Percentiles rank a stretch among this genome's conserved stretches.
phyloP scores from a whole-genome alignment of 2,329 filamentous ascomycete genomes.

The Aspergillus pseudoterreus region DNA sequence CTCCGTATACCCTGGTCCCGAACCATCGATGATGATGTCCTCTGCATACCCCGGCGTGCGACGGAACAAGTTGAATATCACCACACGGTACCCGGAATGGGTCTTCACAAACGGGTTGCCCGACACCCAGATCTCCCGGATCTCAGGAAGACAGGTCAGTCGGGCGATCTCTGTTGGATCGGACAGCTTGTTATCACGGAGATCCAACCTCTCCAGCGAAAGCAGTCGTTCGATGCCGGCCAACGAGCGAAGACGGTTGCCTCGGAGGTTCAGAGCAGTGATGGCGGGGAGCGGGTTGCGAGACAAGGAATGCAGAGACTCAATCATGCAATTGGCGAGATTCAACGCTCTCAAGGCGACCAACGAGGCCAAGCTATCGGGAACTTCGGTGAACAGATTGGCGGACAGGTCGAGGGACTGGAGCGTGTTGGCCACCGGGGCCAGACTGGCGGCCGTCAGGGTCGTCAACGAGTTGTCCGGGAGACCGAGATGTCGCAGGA shows the following conservation, averaged over 20 bases:
- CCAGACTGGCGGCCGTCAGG: conserved; percentile 70
- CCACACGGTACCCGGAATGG: conserved; percentile 78
- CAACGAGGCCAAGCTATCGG: conserved; percentile 81
- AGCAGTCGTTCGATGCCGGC: conserved; percentile 85
- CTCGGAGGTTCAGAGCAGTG: conserved; percentile 84
- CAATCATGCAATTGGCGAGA: conserved; percentile 96
- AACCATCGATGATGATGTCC: conserved; percentile 84
- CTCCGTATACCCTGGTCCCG: conserved; percentile 79
- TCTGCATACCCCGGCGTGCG: conserved; percentile 84
- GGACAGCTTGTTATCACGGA: conserved; percentile 85
- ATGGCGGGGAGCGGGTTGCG: conserved; percentile 85
- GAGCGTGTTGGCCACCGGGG: conserved; percentile 79
- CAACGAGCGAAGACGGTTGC: conserved; percentile 80
- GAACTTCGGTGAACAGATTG: conserved; percentile 91
- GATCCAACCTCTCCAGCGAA: conserved; percentile 82
- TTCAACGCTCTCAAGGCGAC: conserved; percentile 89
- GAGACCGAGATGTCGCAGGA: conserved; percentile 84
- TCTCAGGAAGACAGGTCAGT: conserved; percentile 83
- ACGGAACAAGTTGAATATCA: conserved; percentile 94
- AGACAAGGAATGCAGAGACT: conserved; percentile 81
- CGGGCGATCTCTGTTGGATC: conserved; percentile 88
- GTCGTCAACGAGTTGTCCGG: conserved; percentile 87
- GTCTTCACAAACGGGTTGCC: conserved; percentile 90
- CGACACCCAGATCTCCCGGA: conserved; percentile 87
- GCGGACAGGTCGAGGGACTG: conserved; percentile 89